phyloP scores from a whole-genome alignment of 2,329 filamentous ascomycete species.

The Diplocarpon rosae region DNA sequence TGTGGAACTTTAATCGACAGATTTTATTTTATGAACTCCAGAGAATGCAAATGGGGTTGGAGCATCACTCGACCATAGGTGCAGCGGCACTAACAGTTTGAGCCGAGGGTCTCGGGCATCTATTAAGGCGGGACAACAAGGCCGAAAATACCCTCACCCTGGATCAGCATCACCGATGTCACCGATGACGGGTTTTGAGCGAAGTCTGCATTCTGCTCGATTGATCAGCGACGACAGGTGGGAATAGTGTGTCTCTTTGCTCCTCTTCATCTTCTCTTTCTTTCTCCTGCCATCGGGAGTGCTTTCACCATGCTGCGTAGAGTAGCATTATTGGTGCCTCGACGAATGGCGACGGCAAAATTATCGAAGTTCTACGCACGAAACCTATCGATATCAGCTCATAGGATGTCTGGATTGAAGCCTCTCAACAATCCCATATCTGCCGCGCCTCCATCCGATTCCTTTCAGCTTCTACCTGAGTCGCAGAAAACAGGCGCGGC shows the following conservation, averaged over 20 bases:
- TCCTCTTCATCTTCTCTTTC: slow-evolving; percentile 2
- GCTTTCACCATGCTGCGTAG: slow-evolving; percentile 24
- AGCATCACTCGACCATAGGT: slow-evolving; percentile 1
- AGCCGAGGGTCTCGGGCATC: slow-evolving; percentile 1
- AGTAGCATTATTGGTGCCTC: slow-evolving; percentile 18
- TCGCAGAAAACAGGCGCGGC: slow-evolving; percentile 64
- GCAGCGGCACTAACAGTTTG: slow-evolving; percentile 8
- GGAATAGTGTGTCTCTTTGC: slow-evolving; percentile 4
- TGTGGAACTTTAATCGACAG: background rate
- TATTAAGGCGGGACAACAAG: too few relatives aligned
- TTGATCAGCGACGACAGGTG: slow-evolving; percentile 10
- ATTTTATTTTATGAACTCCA: background rate
- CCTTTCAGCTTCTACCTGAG: slow-evolving; percentile 77
- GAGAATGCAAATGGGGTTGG: slow-evolving; percentile 1
- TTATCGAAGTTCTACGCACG: slow-evolving; percentile 11
- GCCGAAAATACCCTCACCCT: too few relatives aligned
- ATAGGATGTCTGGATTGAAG: slow-evolving; percentile 20
- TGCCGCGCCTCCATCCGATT: slow-evolving; percentile 42
- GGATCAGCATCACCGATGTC: too few relatives aligned
- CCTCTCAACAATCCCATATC: slow-evolving; percentile 23
- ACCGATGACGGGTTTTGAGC: too few relatives aligned
- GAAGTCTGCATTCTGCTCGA: background rate
- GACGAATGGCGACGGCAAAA: slow-evolving; percentile 17
- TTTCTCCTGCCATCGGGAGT: background rate
- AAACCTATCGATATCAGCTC: slow-evolving; percentile 16